Conservation (phyloP, 371 early-diverging fungal genomes). For the Mycotypha africana region DNA sequence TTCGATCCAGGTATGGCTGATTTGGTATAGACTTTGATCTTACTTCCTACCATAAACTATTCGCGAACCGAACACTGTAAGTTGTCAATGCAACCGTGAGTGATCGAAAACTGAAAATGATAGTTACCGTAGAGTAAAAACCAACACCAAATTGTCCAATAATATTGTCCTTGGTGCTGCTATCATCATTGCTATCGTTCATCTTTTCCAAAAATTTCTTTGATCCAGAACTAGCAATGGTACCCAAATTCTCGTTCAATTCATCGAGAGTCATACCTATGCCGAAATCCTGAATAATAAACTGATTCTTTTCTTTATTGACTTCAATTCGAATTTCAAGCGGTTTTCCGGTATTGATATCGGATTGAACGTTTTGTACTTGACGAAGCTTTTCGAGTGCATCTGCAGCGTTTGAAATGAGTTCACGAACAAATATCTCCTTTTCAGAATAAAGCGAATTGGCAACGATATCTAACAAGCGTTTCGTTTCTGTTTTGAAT, state of each 20-base stretch:
- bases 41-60: conserved; percentile 82
- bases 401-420: conserved; percentile 98
- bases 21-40: conserved; percentile 78
- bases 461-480: conserved; percentile 80
- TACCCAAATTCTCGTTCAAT: conserved; percentile 89
- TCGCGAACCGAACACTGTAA: no score
- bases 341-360: conserved; percentile 54
- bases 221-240: conserved; percentile 93
- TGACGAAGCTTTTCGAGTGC: conserved; percentile 96
- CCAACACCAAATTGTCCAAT: conserved; percentile 99
- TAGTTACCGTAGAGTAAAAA: conserved; percentile 71
- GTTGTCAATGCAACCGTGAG: no score
- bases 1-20: conserved; percentile 67
- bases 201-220: conserved; percentile 85
- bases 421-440: conserved; percentile 87
- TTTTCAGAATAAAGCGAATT: conserved; percentile 87
- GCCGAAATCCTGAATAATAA: conserved; percentile 94
- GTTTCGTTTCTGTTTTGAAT: conserved; percentile 84
- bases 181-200: conserved; percentile 62
- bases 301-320: conserved; percentile 66
- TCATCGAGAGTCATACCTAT: conserved; percentile 98
- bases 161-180: conserved; percentile 64
- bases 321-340: conserved; percentile 79
- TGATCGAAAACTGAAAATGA: conserved; percentile 6
- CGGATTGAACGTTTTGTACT: conserved; percentile 55